Base-by-base conservation (phyloP, 1,284 basidiomycete genomes). In the Tilletiopsis washingtonensis region DNA sequence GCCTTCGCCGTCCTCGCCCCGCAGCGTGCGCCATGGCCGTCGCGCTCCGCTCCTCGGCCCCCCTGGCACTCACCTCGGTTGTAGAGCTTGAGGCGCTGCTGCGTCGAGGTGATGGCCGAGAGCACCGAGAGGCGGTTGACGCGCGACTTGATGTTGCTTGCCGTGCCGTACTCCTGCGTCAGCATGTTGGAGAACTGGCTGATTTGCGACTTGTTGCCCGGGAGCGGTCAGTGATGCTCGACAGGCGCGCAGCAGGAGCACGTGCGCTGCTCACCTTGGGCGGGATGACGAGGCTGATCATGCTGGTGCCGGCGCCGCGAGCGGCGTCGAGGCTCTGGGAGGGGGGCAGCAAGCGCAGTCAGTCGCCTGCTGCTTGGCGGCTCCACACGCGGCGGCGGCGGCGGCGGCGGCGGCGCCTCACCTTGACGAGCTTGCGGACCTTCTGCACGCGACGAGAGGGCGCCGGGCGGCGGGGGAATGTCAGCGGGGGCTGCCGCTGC, bases 101-200 rank as follows among this genome's bases (percentile, higher is more conserved):
- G 93, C n/a, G 94, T 97, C 68, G 88, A 91, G 19, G 93, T 97
- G 73, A 99, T 98, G 57, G 94, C 94, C 41, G 93, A 89, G 43
- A 98, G 81, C 23, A 98, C 94, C 29, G 93, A 99, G 34, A 96
- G 82, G 64, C 93, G 84, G 79, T 98, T 98, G 71, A 99, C 93
- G 58, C 94, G 89, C 66, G 91, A 96, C 76, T 98, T 99, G 81
- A 99, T 99, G 79, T 98, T 98, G 59, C 91, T 94, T 26, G 66
- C 71, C 15, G 75, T 76, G 40, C 75, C 93, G 74, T 94, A 97
- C 76, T 98, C 93, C 74, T 94, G 90, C 52, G 93, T 97, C 73
- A 98, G 82, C 91, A 98, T 96, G 58, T 84, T 85, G 46, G 84
- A 85, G 54, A 86, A 84, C 63, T 91, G 86, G 43, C 91, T 91